These are phyloP conservation scores for Venturia aucupariae DNA, from an alignment of 2,329 filamentous ascomycete genomes.

Conservation along the genomic window DNA sequence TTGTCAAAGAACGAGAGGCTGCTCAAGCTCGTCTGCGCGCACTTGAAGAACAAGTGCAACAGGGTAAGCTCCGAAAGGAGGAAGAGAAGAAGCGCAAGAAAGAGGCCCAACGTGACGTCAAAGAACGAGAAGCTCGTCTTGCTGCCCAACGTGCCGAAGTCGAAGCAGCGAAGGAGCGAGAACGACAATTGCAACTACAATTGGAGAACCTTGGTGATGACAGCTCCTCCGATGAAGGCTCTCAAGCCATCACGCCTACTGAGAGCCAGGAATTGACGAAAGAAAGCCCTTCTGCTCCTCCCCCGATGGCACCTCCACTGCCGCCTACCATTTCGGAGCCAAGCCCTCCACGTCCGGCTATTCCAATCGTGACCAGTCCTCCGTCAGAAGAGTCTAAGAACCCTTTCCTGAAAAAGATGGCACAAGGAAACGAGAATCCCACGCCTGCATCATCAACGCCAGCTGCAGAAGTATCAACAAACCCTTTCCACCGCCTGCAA, in stretches of 20 bases:
- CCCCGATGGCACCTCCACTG: conserved; percentile 32
- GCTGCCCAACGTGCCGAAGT: conserved; percentile 83
- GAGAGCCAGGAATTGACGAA: conserved; percentile 46
- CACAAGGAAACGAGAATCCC: conserved; percentile 43
- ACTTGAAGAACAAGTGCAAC: conserved; percentile 85
- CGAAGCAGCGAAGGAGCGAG: conserved; percentile 80
- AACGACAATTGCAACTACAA: conserved; percentile 80
- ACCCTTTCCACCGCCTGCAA: conserved; percentile 86
- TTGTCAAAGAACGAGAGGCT: conserved; percentile 69
- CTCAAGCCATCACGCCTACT: conserved; percentile 57
- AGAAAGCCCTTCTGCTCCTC: conserved; percentile 38
- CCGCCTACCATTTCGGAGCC: conserved; percentile 38
- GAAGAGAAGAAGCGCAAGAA: conserved; percentile 92
- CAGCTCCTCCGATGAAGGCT: conserved; percentile 69
- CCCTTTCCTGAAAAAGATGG: conserved; percentile 87
- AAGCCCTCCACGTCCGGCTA: conserved; percentile 31
- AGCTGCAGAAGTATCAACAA: conserved; percentile 62
- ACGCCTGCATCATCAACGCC: conserved; percentile 36
- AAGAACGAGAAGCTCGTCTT: conserved; percentile 78
- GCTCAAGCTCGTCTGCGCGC: conserved; percentile 76
- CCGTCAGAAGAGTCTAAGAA: conserved; percentile 69
- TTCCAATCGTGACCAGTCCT: conserved; percentile 41
- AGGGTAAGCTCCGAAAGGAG: conserved; percentile 90
- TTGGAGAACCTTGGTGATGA: conserved; percentile 71
- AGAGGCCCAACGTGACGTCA: conserved; percentile 74